Percentiles rank a stretch among this genome's conserved stretches.
Evolutionary conservation across 352 stramenopile species (phyloP).

Genomic region (Phytophthora crassamura): DNA sequence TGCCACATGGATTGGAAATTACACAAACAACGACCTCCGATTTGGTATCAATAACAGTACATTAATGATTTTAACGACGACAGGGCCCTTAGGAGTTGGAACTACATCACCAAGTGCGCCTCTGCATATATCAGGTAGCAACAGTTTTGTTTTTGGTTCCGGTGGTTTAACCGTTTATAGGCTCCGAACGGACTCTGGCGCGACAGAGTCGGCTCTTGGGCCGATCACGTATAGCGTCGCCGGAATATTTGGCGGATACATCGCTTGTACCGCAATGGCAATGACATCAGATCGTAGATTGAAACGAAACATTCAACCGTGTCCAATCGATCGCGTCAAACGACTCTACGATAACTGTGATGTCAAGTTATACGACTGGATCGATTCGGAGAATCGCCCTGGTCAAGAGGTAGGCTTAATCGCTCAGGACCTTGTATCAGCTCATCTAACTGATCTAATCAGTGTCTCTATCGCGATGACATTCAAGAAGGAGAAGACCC

Average conservation of each 20-base stretch:
- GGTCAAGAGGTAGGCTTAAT: constrained; percentile 19
- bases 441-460: constrained; percentile 12
- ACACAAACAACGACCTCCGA: background rate
- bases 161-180: background rate
- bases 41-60: background rate
- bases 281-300: constrained; percentile 9
- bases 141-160: background rate
- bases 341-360: constrained; percentile 3
- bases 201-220: background rate
- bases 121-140: background rate
- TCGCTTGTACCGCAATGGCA: background rate
- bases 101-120: background rate
- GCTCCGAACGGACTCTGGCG: background rate
- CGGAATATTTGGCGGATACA: background rate
- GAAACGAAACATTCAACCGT: constrained; percentile 12
- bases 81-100: background rate
- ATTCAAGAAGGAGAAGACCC: constrained; percentile 7
- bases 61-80: background rate
- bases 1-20: constrained; percentile 1
- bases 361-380: constrained; percentile 12
- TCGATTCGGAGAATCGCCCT: constrained; percentile 1
- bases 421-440: constrained; percentile 10
- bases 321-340: constrained; percentile 2
- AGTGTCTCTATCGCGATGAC: constrained; percentile 15
- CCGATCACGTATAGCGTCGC: background rate